Base-by-base conservation (phyloP, 352 stramenopile species). In the Phytophthora vignae region DNA sequence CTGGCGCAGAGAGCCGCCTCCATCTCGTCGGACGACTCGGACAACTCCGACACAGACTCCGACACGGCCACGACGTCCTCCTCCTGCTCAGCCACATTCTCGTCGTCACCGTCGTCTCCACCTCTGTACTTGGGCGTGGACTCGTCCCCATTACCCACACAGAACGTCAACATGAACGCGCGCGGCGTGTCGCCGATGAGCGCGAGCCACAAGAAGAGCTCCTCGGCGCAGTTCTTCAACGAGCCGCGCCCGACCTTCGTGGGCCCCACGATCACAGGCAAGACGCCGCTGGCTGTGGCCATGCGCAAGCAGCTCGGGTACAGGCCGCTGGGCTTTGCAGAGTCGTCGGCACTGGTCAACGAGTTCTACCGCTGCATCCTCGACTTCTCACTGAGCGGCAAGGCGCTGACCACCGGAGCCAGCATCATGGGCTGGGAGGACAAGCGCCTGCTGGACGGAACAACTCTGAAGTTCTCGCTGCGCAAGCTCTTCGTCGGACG, bases 401-500 rank as follows among this genome's bases (percentile, higher is more conserved):
- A 59, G 2, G 65, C 81, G 0, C 71, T 93, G 21, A 87, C 67
- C 11, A 84, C 81, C 0, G 84, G 86, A 22, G 84, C 71, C 8
- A 77, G 67, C 15, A 73, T 93, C 33, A 70, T 93, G 44, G 86
- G 86, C 6, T 93, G 86, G 86, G 76, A 92, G 55, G 86, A 93
- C 67, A 85, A 85, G 40, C 79, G 86, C 0, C 56, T 91, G 22
- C 57, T 88, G 29, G 83, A 91, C 33, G 76, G 60, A 25, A 82
- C 84, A 10, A 76, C 64, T 6, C 73, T 92, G 57, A 88, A 88
- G 25, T 93, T 93, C 52, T 91, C 86, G 33, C 64, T 93, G 31
- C 77, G 84, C 56, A 93, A 93, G 65, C 57, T 60, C 5, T 93
- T 91, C 55, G 53, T 66, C 8, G 73, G 78, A 29, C 66, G 73